Evolutionary conservation across 305 asterid species (phyloP).

Genomic region (Ajuga reptans): DNA sequence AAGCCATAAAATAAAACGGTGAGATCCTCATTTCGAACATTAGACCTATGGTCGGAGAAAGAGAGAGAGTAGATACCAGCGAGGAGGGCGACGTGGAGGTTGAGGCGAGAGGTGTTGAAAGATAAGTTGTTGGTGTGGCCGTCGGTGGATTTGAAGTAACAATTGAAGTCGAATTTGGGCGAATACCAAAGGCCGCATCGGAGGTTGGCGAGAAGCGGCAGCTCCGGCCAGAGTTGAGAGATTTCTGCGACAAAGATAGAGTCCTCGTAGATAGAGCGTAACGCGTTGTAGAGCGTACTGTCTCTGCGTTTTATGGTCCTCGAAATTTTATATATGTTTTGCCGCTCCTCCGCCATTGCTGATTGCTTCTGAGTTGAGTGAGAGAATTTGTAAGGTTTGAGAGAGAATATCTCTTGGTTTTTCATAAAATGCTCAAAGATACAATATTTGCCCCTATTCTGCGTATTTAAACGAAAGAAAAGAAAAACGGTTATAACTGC

Average conservation of each 20-base stretch:
- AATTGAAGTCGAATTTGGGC: conserved; percentile 45
- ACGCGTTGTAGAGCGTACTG: conserved; percentile 67
- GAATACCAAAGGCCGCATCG: conserved; percentile 97
- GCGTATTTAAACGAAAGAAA: no score
- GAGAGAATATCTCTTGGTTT: no score
- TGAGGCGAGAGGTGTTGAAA: conserved; percentile 81
- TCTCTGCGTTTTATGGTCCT: conserved; percentile 68
- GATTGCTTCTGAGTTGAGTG: neutral
- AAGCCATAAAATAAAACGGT: no score
- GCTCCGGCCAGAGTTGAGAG: conserved; percentile 78
- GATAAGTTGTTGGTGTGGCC: conserved; percentile 92
- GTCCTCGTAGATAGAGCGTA: conserved; percentile 90
- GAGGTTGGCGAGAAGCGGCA: conserved; percentile 79
- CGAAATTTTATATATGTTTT: conserved; percentile 58
- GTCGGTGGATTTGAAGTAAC: conserved; percentile 96
- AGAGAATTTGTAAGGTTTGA: no score
- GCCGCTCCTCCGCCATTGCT: conserved; percentile 30
- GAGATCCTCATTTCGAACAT: no score
- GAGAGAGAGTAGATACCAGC: conserved; percentile 50
- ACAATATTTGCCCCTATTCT: no score
- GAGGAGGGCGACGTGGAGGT: conserved; percentile 75
- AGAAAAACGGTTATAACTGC: no score
- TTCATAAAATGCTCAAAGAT: no score
- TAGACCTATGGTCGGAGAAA: no score
- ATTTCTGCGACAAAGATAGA: conserved; percentile 87